These are phyloP conservation scores for Pseudocercospora fuligena DNA, from an alignment of 2,329 filamentous ascomycete genomes.

Conservation along the genomic window DNA sequence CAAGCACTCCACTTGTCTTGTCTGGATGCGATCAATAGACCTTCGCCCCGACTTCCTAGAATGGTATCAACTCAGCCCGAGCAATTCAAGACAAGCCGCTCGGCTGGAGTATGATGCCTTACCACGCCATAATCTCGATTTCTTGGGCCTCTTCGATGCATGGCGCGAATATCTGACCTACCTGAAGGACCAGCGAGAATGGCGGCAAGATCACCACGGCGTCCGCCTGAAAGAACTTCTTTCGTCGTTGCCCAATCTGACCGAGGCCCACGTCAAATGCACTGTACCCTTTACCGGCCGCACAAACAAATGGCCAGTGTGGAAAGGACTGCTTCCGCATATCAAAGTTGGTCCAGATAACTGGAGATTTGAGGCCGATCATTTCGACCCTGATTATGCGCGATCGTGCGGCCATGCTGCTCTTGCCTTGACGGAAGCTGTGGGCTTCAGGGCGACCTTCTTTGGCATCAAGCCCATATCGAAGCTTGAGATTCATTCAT, in stretches of 20 bases:
- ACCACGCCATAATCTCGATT: conserved; percentile 24
- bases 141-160: conserved; percentile 22
- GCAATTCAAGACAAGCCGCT: conserved; percentile 15
- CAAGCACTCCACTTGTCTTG: conserved; percentile 32
- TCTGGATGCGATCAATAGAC: conserved; percentile 11
- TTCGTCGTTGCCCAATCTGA: conserved; percentile 30
- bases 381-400: conserved; percentile 11
- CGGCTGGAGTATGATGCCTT: conserved; percentile 23
- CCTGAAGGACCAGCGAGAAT: conserved; percentile 17
- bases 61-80: neutral
- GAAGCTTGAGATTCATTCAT: conserved; percentile 20
- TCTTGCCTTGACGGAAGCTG: conserved; percentile 24
- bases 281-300: conserved; percentile 21
- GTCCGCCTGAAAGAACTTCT: conserved; percentile 27
- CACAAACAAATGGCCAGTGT: conserved; percentile 27
- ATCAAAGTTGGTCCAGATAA: conserved; percentile 29
- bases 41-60: conserved; percentile 11
- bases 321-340: conserved; percentile 20
- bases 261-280: conserved; percentile 21
- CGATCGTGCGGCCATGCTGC: conserved; percentile 25
- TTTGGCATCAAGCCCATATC: conserved; percentile 23
- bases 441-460: conserved; percentile 26
- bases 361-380: conserved; percentile 16
- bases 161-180: conserved; percentile 17
- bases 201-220: conserved; percentile 23